Evolutionary conservation across 2,329 filamentous ascomycete genomes (phyloP).

Genomic region (Alternaria viburni): DNA sequence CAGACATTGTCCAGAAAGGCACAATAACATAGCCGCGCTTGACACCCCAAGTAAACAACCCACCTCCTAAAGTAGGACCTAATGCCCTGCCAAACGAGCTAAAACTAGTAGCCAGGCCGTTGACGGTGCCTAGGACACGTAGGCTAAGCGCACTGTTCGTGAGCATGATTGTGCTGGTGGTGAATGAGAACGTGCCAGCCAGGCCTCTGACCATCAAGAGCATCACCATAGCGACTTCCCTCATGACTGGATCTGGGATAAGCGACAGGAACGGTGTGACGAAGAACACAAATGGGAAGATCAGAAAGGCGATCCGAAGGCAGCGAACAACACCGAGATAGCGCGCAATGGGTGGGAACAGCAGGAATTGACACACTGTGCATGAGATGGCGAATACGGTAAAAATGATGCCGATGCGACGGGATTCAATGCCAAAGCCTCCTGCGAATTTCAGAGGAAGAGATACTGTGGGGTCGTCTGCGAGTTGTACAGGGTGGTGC

Average conservation of each 20-base stretch:
- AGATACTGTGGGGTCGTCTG: conserved; percentile 61
- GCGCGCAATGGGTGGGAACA: conserved; percentile 79
- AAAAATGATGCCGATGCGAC: conserved; percentile 83
- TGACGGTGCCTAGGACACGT: conserved; percentile 81
- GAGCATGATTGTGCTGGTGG: conserved; percentile 85
- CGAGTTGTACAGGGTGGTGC: conserved; percentile 69
- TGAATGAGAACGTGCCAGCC: conserved; percentile 83
- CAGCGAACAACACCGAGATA: conserved; percentile 76
- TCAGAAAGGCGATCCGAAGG: conserved; percentile 69
- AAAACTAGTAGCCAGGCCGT: conserved; percentile 86
- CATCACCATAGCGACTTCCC: conserved; percentile 66
- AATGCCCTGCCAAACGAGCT: conserved; percentile 79
- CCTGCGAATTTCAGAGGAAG: conserved; percentile 83
- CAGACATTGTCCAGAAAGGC: conserved; percentile 80
- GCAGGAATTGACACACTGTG: conserved; percentile 81
- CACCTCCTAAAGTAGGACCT: conserved; percentile 77
- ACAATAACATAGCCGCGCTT: conserved; percentile 76
- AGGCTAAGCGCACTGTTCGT: conserved; percentile 84
- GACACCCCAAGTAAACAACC: conserved; percentile 77
- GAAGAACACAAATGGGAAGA: conserved; percentile 78
- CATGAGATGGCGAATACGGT: conserved; percentile 81
- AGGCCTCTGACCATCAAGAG: conserved; percentile 78
- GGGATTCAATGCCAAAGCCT: conserved; percentile 76
- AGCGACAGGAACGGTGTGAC: conserved; percentile 82
- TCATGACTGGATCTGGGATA: conserved; percentile 55